Percentiles rank a stretch among this genome's conserved stretches.
These are phyloP conservation scores for Vinca minor DNA, from an alignment of 257 asterid species.

Conservation along the genomic window DNA sequence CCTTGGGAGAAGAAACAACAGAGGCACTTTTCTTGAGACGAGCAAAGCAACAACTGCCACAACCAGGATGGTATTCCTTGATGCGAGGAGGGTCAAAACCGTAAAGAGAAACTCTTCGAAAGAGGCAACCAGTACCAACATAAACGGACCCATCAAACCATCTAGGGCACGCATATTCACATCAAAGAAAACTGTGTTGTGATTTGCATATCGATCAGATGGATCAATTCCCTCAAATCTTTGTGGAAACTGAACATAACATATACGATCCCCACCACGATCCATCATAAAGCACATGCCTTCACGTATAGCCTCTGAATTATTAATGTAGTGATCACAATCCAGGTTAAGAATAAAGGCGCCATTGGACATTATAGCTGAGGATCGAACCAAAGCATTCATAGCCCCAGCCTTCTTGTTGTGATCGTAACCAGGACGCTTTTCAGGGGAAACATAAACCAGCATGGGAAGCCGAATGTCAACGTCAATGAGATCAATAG, in stretches of 20 bases:
- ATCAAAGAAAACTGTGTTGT: conserved; percentile 80
- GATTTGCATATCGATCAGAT: conserved; percentile 78
- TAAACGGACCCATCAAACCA: conserved; percentile 80
- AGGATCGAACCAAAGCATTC: conserved; percentile 84
- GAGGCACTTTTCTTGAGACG: conserved; percentile 35
- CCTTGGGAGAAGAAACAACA: conserved; percentile 49
- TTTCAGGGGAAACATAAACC: conserved; percentile 81
- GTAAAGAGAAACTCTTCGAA: conserved; percentile 66
- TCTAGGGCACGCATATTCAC: conserved; percentile 87
- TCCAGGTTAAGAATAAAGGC: conserved; percentile 83
- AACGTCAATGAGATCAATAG: conserved; percentile 53
- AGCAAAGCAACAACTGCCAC: conserved; percentile 56
- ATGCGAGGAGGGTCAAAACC: conserved; percentile 85
- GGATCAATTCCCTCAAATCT: conserved; percentile 87
- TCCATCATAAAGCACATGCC: conserved; percentile 92
- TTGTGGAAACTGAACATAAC: conserved; percentile 77
- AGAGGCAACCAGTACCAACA: conserved; percentile 84
- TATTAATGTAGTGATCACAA: conserved; percentile 86
- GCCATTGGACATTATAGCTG: conserved; percentile 91
- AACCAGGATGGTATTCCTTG: conserved; percentile 55
- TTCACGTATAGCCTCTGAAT: conserved; percentile 70
- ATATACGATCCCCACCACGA: conserved; percentile 75
- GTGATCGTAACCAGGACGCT: conserved; percentile 87
- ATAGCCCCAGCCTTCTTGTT: conserved; percentile 93
- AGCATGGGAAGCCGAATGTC: conserved; percentile 86